Base-by-base conservation (phyloP, 495 filamentous ascomycete genomes). In the Jackrogersella multiformis region DNA sequence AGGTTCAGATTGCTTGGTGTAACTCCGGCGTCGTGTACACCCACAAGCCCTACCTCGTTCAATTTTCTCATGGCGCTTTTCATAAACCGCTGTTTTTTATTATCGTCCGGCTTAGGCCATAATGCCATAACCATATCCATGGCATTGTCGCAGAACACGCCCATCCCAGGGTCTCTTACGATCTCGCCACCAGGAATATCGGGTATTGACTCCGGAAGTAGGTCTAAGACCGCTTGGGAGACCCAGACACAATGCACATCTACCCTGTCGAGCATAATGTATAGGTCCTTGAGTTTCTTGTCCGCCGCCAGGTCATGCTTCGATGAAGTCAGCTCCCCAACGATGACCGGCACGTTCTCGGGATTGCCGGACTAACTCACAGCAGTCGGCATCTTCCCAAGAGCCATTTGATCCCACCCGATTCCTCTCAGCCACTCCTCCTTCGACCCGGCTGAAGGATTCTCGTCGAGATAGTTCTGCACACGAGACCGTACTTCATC, bases 121-220 rank as follows among this genome's bases (percentile, higher is more conserved):
- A 85, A 52, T 8, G 75, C 71, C 44, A 77, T 74, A 15, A 88
- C 80, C 20, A 88, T 74, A 52, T 88, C 86, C 81, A 89, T 88
- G 1, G 87, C 86, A 71, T 89, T 89, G 69, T 90, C 87, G 67
- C 88, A 90, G 70, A 89, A 89, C 8, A 90, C 87, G n/a, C 88
- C 87, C 68, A 77, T 78, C 1, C 86, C 86, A 0, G 87, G 87
- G 3, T 78, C 69, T 13, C 78, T 76, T 8, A 86, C 72, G 15
- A 89, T 79, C 42, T 88, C 83, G 0, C 88, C 88, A 1, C 88
- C 87, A 0, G 86, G 84, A 10, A 87, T 69, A 44, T 82, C 74
- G 9, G 84, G 84, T 2, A 87, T 59, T 2, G 83, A 80, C 4
- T 70, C 62, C 0, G 85, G 81, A 1, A 89, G 79, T 1, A 89